Conservation (phyloP, 73 alveolate genomes). For the Paramecium sexaurelia region DNA sequence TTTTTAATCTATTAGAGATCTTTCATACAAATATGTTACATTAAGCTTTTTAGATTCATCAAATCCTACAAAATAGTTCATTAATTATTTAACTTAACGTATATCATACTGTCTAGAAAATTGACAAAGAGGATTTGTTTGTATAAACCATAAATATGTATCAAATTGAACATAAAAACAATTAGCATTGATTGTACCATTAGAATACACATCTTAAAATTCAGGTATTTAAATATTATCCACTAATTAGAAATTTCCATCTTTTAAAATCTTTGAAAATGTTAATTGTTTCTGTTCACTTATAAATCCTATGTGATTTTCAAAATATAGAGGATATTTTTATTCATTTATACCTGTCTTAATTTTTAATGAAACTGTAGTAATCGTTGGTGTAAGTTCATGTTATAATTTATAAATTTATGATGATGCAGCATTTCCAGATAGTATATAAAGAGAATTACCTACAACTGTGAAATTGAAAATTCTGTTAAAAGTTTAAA, state of each 20-base stretch:
- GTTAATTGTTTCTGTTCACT: not conserved
- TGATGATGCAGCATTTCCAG: conserved; percentile 10
- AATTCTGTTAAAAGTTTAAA: not conserved
- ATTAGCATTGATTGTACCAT: not conserved
- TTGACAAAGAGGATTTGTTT: not conserved
- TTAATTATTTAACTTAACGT: not conserved
- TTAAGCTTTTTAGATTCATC: not conserved
- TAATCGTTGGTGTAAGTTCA: not conserved
- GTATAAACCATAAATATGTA: conserved; percentile 2
- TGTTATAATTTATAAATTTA: not conserved
- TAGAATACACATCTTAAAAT: not conserved
- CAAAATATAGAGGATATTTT: not conserved
- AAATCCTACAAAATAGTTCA: not conserved
- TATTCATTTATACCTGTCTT: not conserved
- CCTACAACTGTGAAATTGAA: conserved; percentile 16
- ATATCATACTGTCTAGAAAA: not conserved
- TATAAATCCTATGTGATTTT: conserved; percentile 1
- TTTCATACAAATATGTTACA: not conserved
- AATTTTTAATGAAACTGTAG: not conserved
- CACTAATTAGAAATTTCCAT: not conserved
- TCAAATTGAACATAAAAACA: conserved; percentile 5
- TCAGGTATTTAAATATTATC: conserved; percentile 3
- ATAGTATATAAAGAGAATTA: not conserved
- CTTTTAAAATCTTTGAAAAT: not conserved
- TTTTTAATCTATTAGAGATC: not conserved